Percentiles rank a stretch among this genome's conserved stretches.
Conservation (phyloP, 1,284 basidiomycete genomes). For the Pterula multifida region DNA sequence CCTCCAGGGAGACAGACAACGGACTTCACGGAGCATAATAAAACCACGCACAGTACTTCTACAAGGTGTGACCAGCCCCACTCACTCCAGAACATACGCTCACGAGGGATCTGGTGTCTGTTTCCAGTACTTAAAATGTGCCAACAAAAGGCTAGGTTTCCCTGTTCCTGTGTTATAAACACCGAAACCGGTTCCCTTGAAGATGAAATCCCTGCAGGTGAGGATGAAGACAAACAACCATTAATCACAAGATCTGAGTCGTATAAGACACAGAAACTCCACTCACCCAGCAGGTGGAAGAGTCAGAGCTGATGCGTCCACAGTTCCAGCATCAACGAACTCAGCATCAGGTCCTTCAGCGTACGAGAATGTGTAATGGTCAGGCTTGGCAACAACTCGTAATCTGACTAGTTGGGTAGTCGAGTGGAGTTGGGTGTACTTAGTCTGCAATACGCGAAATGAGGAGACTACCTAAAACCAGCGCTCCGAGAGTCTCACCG, state of each 20-base stretch:
- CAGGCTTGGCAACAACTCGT: conserved; percentile 16
- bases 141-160: conserved; percentile 20
- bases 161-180: conserved; percentile 27
- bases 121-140: conserved; percentile 25
- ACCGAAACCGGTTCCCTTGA: conserved; percentile 24
- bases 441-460: conserved; percentile 12
- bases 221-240: neutral
- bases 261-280: neutral
- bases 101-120: conserved; percentile 17
- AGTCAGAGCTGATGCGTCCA: conserved; percentile 20
- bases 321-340: conserved; percentile 14
- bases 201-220: conserved; percentile 20
- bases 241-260: conserved; percentile 12
- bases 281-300: conserved; percentile 18
- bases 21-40: too few species aligned
- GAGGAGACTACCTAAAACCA: neutral
- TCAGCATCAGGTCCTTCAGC: conserved; percentile 17
- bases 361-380: conserved; percentile 20
- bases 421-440: conserved; percentile 15
- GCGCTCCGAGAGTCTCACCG: conserved; percentile 11
- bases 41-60: too few species aligned
- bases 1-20: too few species aligned
- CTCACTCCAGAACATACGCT: too few species aligned
- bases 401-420: conserved; percentile 17
- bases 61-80: too few species aligned